Evolutionary conservation across 257 asterid species (phyloP), one percentile per base, ranked within the genome.

Genomic region (Lycium barbarum): DNA sequence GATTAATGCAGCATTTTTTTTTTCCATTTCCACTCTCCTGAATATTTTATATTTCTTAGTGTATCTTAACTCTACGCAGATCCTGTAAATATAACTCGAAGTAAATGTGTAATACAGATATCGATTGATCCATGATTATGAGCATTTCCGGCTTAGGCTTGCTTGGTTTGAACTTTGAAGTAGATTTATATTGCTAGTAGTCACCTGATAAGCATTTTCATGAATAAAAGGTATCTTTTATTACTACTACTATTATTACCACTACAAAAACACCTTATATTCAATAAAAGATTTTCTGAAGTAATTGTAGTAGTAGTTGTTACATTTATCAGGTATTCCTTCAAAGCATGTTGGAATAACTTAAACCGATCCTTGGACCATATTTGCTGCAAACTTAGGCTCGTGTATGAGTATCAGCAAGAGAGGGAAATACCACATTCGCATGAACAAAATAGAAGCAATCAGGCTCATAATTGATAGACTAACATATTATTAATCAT

Each of bases 1-100:
- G 20, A 74, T 47, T 20, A 20, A n/a, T 73, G 61, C 61, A 22
- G 47, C 9, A 73, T 20, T 11, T 22, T 45, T 38, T 70, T 20
- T 17, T 45, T 18, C 10, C 80, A 72, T 72, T 47, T 72, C 80
- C 80, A n/a, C 80, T 18, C 58, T 72, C 80, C 61, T 13, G 61
- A 74, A 49, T 74, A 51, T 62, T 49, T 49, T 3, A 22, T 49
- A 49, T 49, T 74, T 49, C 62, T 49, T 47, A 49, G 40, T 49
- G 22, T 49, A 74, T 74, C 20, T 74, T 49, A 74, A 74, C 26
- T 7, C 2, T 53, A 1, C 63, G 51, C 40, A 76, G 18, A 78
- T 78, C 65, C 43, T 53, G 65, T 78, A 51, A 78, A 78, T 78
- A 78, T 13, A 51, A 26, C 14, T 78, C 26, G 65, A 53, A 58